phyloP scores from a whole-genome alignment of 805 yeast genomes.

The Ogataea nonfermentans region DNA sequence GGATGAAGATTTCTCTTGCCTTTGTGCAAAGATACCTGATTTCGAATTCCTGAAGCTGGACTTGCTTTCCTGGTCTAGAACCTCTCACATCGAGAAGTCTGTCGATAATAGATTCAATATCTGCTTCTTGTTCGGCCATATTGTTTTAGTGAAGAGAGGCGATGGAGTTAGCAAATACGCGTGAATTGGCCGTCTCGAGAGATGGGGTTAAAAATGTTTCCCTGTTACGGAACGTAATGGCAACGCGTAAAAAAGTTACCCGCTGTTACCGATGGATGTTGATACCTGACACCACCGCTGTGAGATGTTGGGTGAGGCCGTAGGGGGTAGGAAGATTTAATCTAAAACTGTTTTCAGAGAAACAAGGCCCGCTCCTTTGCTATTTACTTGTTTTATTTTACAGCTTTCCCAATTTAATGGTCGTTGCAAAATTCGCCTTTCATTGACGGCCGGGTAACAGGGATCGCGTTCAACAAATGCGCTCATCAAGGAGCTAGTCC shows the following conservation, averaged over 20 bases:
- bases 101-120: constrained; percentile 95
- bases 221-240: constrained; percentile 7
- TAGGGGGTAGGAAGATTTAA: constrained; percentile 4
- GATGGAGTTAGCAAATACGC: constrained; percentile 11
- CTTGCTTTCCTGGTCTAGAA: constrained; percentile 97
- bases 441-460: constrained; percentile 11
- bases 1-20: constrained; percentile 96
- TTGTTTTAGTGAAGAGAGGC: constrained; percentile 11
- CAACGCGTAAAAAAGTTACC: constrained; percentile 14
- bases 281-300: constrained; percentile 6
- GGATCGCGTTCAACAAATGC: constrained; percentile 1
- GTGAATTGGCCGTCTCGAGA: constrained; percentile 1
- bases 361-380: constrained; percentile 15
- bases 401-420: constrained; percentile 16
- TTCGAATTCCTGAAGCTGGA: constrained; percentile 88
- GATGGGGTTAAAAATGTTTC: constrained; percentile 3
- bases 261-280: constrained; percentile 15
- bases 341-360: constrained; percentile 11
- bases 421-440: constrained; percentile 18
- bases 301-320: constrained; percentile 1
- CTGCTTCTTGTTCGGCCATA: constrained; percentile 61
- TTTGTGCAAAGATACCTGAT: constrained; percentile 94
- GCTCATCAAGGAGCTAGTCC: too few species aligned
- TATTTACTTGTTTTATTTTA: constrained; percentile 19
- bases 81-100: constrained; percentile 97